Evolutionary conservation across 2,329 filamentous ascomycete species (phyloP).

Genomic region (Ceratocystis cacaofunesta): DNA sequence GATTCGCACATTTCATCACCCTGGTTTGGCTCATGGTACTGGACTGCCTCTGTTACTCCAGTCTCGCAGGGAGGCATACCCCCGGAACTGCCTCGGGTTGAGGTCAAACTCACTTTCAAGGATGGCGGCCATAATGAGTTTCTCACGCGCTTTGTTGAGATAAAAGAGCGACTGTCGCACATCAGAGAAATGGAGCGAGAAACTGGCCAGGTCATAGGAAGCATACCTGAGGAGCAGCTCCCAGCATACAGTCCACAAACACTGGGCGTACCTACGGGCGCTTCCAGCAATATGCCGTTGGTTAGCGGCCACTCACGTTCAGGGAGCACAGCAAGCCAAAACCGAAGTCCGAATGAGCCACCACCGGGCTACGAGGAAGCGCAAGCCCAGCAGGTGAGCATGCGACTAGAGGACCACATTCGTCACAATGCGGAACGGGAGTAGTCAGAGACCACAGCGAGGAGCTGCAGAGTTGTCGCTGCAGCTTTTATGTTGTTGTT

Average conservation of each 20-base stretch:
- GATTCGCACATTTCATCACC: conserved; percentile 78
- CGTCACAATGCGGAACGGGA: conserved; percentile 56
- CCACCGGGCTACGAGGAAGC: conserved; percentile 87
- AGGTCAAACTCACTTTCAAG: conserved; percentile 77
- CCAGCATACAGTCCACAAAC: conserved; percentile 49
- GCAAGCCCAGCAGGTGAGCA: conserved; percentile 52
- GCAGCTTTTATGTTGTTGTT: no score
- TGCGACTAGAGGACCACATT: conserved; percentile 52
- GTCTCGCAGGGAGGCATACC: conserved; percentile 75
- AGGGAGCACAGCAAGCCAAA: conserved; percentile 26
- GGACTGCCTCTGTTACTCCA: conserved; percentile 66
- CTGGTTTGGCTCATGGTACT: conserved; percentile 86
- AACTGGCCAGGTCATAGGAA: conserved; percentile 42
- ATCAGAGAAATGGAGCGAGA: conserved; percentile 61
- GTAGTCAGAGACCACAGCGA: conserved; percentile 19
- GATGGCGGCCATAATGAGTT: conserved; percentile 94
- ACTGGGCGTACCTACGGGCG: conserved; percentile 9
- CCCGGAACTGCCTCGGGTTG: conserved; percentile 53
- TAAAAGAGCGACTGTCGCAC: conserved; percentile 72
- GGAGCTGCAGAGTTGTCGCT: no score
- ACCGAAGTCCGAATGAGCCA: conserved; percentile 49
- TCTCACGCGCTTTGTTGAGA: conserved; percentile 62
- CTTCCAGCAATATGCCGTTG: conserved; percentile 22
- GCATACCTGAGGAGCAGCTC: conserved; percentile 69
- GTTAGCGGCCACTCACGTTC: conserved; percentile 19